Evolutionary conservation across 2,329 filamentous ascomycete species (phyloP), one percentile per base, ranked within the genome.

Genomic region (Orbilia javanica): DNA sequence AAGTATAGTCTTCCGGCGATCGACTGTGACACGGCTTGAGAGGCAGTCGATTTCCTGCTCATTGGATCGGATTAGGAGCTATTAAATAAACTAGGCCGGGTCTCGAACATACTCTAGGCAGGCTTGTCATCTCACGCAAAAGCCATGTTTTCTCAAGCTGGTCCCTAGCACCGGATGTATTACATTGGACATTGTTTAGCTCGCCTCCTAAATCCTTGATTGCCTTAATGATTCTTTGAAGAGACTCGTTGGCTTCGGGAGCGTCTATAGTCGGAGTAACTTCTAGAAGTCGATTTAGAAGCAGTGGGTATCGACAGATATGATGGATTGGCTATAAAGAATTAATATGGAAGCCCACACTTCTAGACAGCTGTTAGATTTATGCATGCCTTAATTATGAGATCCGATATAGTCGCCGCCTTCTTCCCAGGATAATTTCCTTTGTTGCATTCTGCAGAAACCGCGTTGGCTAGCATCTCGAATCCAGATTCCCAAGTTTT

Each of bases 401-500:
- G 68, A 42, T 79, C 75, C 20, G 75, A 57, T 8, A 79, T 34
- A 34, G 68, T 73, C 3, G 69, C 75, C 25, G 75, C 75, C 34
- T 79, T 79, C 46, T 79, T 79, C 15, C 75, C 75, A 44, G 68
- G 52, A 50, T 72, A 72, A 39, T 66, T 73, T 29, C 69, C 69
- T 15, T 73, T 79, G 63, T 72, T 73, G 62, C 64, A 72, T 72
- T 73, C 69, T 57, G 75, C 67, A 4, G 67, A 73, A 44, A 79
- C 29, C 25, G 75, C 67, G 69, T 79, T 79, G 53, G 75, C 75
- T 15, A 79, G 22, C 75, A 79, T 79, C 48, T 79, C 75, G 18
- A 73, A 79, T 22, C 75, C 75, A 11, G 68, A 79, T 46, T 79
- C 75, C 75, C 75, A 79, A 27, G 55, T 62, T 52, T 44, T 73